These are phyloP conservation scores for Mortierella sp. DNA, from an alignment of 371 early-diverging fungal species.

Conservation along the genomic window DNA sequence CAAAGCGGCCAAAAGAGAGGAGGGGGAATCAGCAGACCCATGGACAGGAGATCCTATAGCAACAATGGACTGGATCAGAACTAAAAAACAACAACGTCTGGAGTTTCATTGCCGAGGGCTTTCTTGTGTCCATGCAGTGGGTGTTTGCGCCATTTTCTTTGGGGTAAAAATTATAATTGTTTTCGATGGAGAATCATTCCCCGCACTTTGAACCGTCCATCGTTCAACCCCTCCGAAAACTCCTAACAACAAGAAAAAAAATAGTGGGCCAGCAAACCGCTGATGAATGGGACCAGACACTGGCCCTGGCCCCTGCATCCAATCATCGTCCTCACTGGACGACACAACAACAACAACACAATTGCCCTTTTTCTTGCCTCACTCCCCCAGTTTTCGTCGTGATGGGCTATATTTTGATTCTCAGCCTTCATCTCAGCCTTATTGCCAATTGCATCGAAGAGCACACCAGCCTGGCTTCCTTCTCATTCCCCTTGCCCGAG, in stretches of 20 bases:
- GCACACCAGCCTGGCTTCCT: background rate
- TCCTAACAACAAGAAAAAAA: background rate
- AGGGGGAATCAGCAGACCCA: background rate
- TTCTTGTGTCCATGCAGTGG: constrained; percentile 5
- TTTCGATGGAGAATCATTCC: constrained; percentile 19
- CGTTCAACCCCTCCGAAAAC: background rate
- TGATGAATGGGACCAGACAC: background rate
- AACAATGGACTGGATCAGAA: background rate
- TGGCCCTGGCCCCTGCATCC: constrained; percentile 3
- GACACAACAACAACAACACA: background rate
- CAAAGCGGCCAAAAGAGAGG: background rate
- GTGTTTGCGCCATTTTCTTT: constrained; percentile 16
- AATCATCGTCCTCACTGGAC: background rate
- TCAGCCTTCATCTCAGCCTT: constrained; percentile 2
- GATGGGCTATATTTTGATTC: constrained; percentile 12
- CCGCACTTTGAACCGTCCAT: constrained; percentile 18
- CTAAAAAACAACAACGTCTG: background rate
- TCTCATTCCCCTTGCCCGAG: background rate
- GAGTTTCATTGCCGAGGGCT: constrained; percentile 2
- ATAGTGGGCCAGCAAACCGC: background rate
- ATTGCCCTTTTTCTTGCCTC: background rate
- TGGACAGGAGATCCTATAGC: background rate
- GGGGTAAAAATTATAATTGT: constrained; percentile 31
- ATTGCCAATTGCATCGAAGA: constrained; percentile 3
- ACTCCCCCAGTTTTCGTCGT: background rate